Evolutionary conservation across 148 eudicot genomes (phyloP).

Genomic region (Cornus controversa): DNA sequence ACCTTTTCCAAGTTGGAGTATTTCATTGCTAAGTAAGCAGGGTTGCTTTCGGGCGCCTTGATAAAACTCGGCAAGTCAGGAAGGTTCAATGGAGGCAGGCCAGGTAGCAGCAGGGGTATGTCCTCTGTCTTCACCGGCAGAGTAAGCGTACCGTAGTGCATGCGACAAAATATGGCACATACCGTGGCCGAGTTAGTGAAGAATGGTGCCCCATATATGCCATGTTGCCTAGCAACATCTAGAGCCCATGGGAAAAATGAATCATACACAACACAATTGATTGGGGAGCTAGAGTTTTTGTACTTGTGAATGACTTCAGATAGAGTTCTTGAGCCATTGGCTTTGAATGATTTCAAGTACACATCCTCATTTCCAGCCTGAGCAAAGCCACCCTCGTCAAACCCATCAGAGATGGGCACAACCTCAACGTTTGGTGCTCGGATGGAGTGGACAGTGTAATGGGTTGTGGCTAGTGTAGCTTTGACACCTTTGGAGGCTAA

Average conservation of each 20-base stretch:
- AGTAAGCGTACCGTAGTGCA: constrained; percentile 30
- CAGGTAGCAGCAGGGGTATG: constrained; percentile 24
- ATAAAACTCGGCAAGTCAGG: constrained; percentile 43
- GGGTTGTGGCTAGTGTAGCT: constrained; percentile 51
- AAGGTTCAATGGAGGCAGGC: constrained; percentile 35
- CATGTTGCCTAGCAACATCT: too few relatives aligned
- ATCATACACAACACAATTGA: constrained; percentile 54
- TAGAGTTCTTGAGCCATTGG: constrained; percentile 21
- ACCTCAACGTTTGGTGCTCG: constrained; percentile 22
- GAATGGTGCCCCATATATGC: constrained; percentile 46
- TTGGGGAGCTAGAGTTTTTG: constrained; percentile 24
- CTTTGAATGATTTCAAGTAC: constrained; percentile 38
- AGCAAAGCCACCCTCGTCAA: constrained; percentile 22
- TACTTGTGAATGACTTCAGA: constrained; percentile 31
- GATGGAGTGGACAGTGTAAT: constrained; percentile 29
- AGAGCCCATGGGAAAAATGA: too few relatives aligned
- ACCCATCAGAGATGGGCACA: constrained; percentile 57
- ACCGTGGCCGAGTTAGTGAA: constrained; percentile 65
- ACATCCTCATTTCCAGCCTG: background rate
- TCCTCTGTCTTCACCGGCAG: constrained; percentile 39
- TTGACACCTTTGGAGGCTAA: constrained; percentile 45
- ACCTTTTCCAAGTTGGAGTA: constrained; percentile 47
- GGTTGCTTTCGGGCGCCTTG: constrained; percentile 51
- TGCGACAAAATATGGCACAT: constrained; percentile 38
- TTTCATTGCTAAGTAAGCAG: constrained; percentile 66